These are phyloP conservation scores for Tricholoma sp. DNA, from an alignment of 768 basidiomycete species.

Conservation along the genomic window DNA sequence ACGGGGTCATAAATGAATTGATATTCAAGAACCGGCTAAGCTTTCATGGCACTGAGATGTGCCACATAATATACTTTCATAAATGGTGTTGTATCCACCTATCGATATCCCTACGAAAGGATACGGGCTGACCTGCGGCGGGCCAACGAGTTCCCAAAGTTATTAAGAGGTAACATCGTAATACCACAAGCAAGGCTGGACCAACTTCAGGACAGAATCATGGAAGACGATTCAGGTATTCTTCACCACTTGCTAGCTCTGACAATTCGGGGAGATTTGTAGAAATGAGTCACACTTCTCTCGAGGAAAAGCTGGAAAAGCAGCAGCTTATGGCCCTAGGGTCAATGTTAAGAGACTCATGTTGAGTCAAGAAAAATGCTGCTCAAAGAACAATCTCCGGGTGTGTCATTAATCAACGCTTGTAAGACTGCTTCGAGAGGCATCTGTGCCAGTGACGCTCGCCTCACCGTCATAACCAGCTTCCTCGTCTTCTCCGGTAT, in stretches of 20 bases:
- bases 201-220: background rate
- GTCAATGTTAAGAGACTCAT: background rate
- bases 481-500: conserved; percentile 9
- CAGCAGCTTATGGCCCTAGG: background rate
- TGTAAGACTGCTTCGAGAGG: conserved; percentile 44
- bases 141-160: no score
- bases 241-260: background rate
- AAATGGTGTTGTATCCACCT: conserved; percentile 37
- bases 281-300: background rate
- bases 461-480: conserved; percentile 32
- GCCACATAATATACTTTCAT: no score
- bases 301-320: background rate
- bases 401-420: conserved; percentile 36
- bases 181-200: background rate
- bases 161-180: background rate
- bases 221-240: background rate
- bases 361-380: background rate
- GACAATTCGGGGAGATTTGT: background rate
- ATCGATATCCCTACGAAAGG: conserved; percentile 24
- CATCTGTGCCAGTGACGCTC: conserved; percentile 35
- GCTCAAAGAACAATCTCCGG: background rate
- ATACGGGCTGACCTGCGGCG: no score
- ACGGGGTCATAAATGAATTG: conserved; percentile 40
- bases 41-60: conserved; percentile 43
- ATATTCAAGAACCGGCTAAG: conserved; percentile 39